Conservation (phyloP, 352 stramenopile genomes). For the Globisporangium parvum region DNA sequence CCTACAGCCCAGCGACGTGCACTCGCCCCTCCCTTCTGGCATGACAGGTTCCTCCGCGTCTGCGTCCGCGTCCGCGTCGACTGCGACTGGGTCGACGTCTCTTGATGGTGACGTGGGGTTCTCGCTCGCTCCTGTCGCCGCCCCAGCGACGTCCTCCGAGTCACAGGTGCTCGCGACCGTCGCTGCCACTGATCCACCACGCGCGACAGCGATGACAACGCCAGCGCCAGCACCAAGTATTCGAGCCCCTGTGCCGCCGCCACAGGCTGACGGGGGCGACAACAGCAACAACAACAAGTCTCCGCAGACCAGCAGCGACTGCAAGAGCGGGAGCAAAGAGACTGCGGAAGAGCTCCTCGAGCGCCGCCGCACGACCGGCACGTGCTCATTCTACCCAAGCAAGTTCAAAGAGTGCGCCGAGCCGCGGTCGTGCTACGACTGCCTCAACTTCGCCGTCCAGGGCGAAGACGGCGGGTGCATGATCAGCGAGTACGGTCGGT, state of each 20-base stretch:
- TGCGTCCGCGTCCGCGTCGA: constrained; percentile 19
- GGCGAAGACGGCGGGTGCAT: constrained; percentile 30
- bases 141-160: constrained; percentile 11
- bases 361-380: constrained; percentile 29
- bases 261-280: no score
- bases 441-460: constrained; percentile 38
- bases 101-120: constrained; percentile 19
- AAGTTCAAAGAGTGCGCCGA: constrained; percentile 30
- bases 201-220: not conserved
- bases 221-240: not conserved
- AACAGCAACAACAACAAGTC: not conserved
- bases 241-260: not conserved
- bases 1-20: no score
- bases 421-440: constrained; percentile 43
- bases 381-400: constrained; percentile 34
- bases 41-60: constrained; percentile 15
- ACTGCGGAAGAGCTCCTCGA: constrained; percentile 7
- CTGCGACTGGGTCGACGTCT: constrained; percentile 12
- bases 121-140: not conserved
- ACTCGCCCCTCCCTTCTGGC: not conserved
- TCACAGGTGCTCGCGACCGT: not conserved
- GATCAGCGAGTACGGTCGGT: constrained; percentile 21
- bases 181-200: not conserved
- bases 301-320: not conserved
- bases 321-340: constrained; percentile 9